Percentiles rank a stretch among this genome's conserved stretches.
These are phyloP conservation scores for Paraphaeosphaeria sporulosa DNA, from an alignment of 2,329 filamentous ascomycete species.

Conservation along the genomic window DNA sequence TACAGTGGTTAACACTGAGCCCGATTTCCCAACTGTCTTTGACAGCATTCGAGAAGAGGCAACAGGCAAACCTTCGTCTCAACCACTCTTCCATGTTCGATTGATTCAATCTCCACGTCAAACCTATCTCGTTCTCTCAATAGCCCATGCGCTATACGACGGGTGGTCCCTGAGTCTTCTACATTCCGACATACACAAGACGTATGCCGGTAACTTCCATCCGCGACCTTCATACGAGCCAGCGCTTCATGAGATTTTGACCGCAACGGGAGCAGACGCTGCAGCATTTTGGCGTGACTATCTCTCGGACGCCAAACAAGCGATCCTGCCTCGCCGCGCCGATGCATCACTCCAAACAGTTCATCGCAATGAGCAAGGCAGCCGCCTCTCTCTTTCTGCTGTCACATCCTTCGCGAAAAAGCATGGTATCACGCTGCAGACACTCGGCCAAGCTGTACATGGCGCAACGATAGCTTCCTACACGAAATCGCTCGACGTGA, in stretches of 20 bases:
- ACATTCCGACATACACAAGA: slow-evolving; percentile 72
- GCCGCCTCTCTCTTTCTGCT: slow-evolving; percentile 50
- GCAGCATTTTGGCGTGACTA: slow-evolving; percentile 75
- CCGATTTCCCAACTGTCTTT: slow-evolving; percentile 42
- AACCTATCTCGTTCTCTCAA: slow-evolving; percentile 68
- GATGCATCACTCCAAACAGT: slow-evolving; percentile 24
- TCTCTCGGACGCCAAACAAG: slow-evolving; percentile 61
- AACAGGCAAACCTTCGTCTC: slow-evolving; percentile 1
- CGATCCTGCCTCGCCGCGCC: slow-evolving; percentile 47
- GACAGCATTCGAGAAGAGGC: slow-evolving; percentile 47
- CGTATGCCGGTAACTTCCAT: slow-evolving; percentile 62
- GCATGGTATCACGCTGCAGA: slow-evolving; percentile 75
- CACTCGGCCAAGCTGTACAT: slow-evolving; percentile 79
- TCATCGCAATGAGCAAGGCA: slow-evolving; percentile 58
- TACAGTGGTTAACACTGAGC: slow-evolving; percentile 24
- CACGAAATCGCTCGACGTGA: slow-evolving; percentile 72
- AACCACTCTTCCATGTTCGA: slow-evolving; percentile 45
- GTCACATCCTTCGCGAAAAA: slow-evolving; percentile 69
- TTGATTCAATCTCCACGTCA: slow-evolving; percentile 44
- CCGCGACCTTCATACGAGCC: slow-evolving; percentile 59
- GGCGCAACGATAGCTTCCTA: slow-evolving; percentile 72
- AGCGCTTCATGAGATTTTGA: slow-evolving; percentile 64
- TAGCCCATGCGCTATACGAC: slow-evolving; percentile 89
- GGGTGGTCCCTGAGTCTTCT: slow-evolving; percentile 82
- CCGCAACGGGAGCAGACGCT: slow-evolving; percentile 57